Evolutionary conservation across 2,329 filamentous ascomycete species (phyloP).

Genomic region (Trichophaea hybrida): DNA sequence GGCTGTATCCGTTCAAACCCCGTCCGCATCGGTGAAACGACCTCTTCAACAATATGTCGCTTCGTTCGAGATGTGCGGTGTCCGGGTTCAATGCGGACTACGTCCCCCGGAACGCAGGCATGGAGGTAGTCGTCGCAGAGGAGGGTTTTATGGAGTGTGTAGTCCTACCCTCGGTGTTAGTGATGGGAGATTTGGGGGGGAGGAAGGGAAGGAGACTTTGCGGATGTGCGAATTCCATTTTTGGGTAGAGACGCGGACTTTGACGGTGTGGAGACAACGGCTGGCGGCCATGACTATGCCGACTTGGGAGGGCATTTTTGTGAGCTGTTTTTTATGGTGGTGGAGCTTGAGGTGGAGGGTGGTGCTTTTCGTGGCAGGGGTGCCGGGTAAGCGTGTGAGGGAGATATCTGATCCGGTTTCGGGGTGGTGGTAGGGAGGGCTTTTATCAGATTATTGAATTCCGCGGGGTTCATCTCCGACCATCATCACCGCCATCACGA

Average conservation of each 20-base stretch:
- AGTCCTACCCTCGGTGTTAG: constrained; percentile 7
- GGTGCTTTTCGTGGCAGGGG: not conserved
- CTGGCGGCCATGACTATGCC: constrained; percentile 20
- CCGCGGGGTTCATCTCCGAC: no score
- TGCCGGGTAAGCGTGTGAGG: not conserved
- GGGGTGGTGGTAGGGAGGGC: not conserved
- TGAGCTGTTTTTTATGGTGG: not conserved
- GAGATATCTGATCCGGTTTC: not conserved
- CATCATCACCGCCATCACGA: no score
- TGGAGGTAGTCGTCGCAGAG: constrained; percentile 19
- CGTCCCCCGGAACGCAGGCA: constrained; percentile 20
- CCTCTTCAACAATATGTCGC: constrained; percentile 19
- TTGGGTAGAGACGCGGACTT: constrained; percentile 14
- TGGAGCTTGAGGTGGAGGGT: not conserved
- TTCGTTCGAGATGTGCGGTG: constrained; percentile 13
- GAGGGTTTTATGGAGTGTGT: constrained; percentile 6
- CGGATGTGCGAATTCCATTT: constrained; percentile 16
- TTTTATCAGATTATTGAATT: no score
- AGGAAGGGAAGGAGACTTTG: constrained; percentile 10
- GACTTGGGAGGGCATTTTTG: not conserved
- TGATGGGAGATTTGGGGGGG: not conserved
- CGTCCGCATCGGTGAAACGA: constrained; percentile 17
- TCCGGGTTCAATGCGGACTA: constrained; percentile 12
- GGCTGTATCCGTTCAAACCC: constrained; percentile 8
- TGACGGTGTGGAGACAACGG: constrained; percentile 16